Conservation (phyloP, 805 yeast genomes). For the Maudiozyma turicensis region DNA sequence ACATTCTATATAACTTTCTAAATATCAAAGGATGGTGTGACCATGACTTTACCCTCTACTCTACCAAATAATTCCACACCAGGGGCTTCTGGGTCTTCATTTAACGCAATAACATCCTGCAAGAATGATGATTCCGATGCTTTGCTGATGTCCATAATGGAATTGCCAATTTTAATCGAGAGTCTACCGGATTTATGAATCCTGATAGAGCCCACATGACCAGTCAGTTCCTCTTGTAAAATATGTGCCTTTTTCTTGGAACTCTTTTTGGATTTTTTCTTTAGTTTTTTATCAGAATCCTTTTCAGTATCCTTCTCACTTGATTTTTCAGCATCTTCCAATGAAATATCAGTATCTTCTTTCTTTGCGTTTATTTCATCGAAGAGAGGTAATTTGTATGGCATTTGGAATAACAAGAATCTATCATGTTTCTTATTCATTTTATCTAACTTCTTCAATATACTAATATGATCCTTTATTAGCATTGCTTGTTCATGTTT, state of each 20-base stretch:
- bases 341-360: background rate
- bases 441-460: constrained; percentile 22
- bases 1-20: constrained; percentile 18
- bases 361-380: constrained; percentile 11
- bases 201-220: constrained; percentile 64
- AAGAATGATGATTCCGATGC: constrained; percentile 63
- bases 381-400: constrained; percentile 31
- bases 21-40: constrained; percentile 35
- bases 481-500: constrained; percentile 30
- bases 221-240: constrained; percentile 28
- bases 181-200: constrained; percentile 78
- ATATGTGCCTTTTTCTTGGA: constrained; percentile 5
- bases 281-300: constrained; percentile 5
- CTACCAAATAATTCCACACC: constrained; percentile 44
- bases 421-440: constrained; percentile 28
- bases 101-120: constrained; percentile 62
- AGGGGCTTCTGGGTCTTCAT: constrained; percentile 34
- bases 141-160: constrained; percentile 54
- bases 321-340: background rate
- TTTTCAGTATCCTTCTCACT: background rate
- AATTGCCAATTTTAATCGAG: constrained; percentile 63
- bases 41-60: constrained; percentile 46
- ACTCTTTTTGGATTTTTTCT: constrained; percentile 2
- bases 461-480: constrained; percentile 32
- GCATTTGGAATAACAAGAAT: constrained; percentile 33